Evolutionary conservation across 345 rosid species (phyloP), one percentile per base, ranked within the genome.

Genomic region (Schrenkiella parvula): DNA sequence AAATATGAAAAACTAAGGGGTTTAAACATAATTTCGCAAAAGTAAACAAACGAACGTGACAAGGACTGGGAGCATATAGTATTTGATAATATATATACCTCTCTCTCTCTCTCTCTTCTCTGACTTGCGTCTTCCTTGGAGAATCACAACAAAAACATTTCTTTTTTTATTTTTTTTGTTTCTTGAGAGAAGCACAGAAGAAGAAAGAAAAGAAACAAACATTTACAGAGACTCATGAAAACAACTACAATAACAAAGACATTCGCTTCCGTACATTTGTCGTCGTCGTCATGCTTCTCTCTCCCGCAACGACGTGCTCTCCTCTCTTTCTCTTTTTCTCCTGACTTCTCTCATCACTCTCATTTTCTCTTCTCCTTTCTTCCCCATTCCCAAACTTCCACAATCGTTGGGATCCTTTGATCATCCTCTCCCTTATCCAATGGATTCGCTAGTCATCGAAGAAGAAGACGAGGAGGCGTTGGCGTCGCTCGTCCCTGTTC

Each of bases 381-480:
- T 26, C 11, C 10, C 12, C 54, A 14, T 56, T 46, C 52, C 53
- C 73, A 58, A 31, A 9, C 17, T 15, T 31, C 69, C 19, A 25
- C 48, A 6, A 5, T 64, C 43, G 6, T 6, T 9, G 28, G 17
- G 2, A 41, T 39, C 63, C 34, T 48, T 5, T 68, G 37, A 52
- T 34, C 38, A 4, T 21, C 48, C 34, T 28, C 22, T 56, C 5
- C 14, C 0, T 53, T 31, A 11, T 22, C 65, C 14, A 76, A 76
- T 79, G 82, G 85, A 76, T 21, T 21, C 72, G 0, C 73, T 34
- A n/a, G 62, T 26, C 41, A 79, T 70, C 62, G 86, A 81, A 70
- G 95, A 89, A 3, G 89, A 86, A 14, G 90, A 87, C 51, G 77
- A 56, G 62, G 82, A 80, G 28, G 92, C 89, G 0, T 72, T 87